A percentile compares a stretch with the other conserved stretches of the same genome.
These are phyloP conservation scores for Macroventuria anomochaeta DNA, from an alignment of 2,329 filamentous ascomycete species.

Conservation along the genomic window DNA sequence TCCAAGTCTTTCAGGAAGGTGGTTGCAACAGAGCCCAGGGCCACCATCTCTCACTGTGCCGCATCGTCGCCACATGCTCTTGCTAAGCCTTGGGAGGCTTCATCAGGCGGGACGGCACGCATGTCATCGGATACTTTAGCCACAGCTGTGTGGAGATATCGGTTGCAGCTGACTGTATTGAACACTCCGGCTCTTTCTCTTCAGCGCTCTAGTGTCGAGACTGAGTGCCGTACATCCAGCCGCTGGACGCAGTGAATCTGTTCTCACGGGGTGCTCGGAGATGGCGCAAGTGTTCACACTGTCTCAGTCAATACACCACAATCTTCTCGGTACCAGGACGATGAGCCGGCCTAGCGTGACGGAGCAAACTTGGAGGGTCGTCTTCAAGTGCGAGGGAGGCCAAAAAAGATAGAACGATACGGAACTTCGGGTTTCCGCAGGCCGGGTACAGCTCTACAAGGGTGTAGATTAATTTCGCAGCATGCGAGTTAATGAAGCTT, in stretches of 20 bases:
- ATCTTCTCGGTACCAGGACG: background rate
- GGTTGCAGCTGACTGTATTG: background rate
- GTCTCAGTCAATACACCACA: background rate
- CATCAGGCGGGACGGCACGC: conserved; percentile 15
- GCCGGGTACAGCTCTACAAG: background rate
- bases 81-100: background rate
- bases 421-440: background rate
- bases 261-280: background rate
- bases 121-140: conserved; percentile 5
- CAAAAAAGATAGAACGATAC: background rate
- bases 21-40: background rate
- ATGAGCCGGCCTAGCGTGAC: background rate
- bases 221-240: background rate
- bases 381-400: background rate
- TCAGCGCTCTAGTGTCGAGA: background rate
- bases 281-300: background rate
- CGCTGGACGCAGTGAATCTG: background rate
- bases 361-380: background rate
- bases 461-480: background rate
- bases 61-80: conserved; percentile 1
- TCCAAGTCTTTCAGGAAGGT: conserved; percentile 1
- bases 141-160: conserved; percentile 1
- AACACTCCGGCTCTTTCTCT: background rate
- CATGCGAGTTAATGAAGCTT: conserved; percentile 5
- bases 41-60: background rate